Evolutionary conservation across 2,329 filamentous ascomycete genomes (phyloP), one percentile per base, ranked within the genome.

Genomic region (Periconia digitata): DNA sequence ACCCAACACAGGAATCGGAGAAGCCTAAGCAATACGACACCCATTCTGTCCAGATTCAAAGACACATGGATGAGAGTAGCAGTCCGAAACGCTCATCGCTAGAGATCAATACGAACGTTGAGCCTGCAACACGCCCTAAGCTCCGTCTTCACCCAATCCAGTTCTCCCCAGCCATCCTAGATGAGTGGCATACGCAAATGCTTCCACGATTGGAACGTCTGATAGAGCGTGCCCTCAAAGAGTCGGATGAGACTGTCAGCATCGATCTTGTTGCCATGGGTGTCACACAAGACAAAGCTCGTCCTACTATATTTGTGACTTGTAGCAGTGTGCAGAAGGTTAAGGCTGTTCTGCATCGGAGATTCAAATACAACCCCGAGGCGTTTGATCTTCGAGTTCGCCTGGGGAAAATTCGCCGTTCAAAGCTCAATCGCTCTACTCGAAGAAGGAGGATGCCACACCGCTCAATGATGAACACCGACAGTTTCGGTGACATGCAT

Each of bases 181-280:
- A 89, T 29, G 81, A 85, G 53, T 92, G 88, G 88, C 86, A 91
- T 58, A 77, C 76, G 1, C 79, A 79, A 2, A 72, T 90, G 47
- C 88, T 90, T 75, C 85, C 86, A 1, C 85, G 89, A 51, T 82
- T 92, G 51, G 88, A 90, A 64, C 77, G 83, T 16, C 82, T 89
- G 1, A 78, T 91, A 15, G 82, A 85, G 18, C 80, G 83, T 43
- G 89, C 89, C 50, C 85, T 91, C 60, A 82, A 82, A 54, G 88
- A 88, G 58, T 81, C 89, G 42, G 81, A 85, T 0, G 89, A 92
- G 65, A 89, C 87, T 0, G 84, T 90, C 27, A 88, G 89, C 60
- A 90, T 92, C 35, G 87, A 86, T 8, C 80, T 92, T 1, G 84
- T 90, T 51, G 86, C 85, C 0, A 84, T 91, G 35, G 89, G 89